Evolutionary conservation across 768 basidiomycete genomes (phyloP), one percentile per base, ranked within the genome.

Genomic region (Royoungia palumana): DNA sequence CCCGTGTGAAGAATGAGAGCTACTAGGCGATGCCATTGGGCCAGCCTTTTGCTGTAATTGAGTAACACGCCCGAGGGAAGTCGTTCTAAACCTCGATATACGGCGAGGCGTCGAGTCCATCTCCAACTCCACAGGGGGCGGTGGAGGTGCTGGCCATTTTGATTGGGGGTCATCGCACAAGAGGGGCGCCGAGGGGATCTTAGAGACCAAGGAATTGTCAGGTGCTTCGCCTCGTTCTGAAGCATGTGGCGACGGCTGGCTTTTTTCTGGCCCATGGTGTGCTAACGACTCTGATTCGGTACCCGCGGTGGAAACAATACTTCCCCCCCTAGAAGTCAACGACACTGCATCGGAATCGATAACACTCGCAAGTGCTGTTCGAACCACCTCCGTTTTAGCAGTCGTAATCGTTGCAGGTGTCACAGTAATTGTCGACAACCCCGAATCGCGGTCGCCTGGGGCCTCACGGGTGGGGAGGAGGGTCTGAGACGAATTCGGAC

Each of bases 321-420:
- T 57, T 44, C 53, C 61, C 5, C 52, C 50, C 24, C 17, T 44
- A 11, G 61, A 53, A 40, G 45, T 8, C 10, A 56, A 17, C 2
- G 65, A 62, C 14, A 67, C 55, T 6, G 47, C 24, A 37, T 67
- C 67, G 21, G 65, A 54, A 38, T 72, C 69, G 34, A 81, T 62
- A 16, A 81, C 72, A 37, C 76, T 78, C n/a, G 81, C 80, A 10
- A 76, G 71, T 12, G 78, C 73, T 19, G 76, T 69, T 47, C 77
- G 69, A 21, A 74, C 78, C 11, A 82, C 65, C 19, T 72, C 77
- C 44, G 69, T 70, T 41, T 75, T 65, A 7, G 79, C 75, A 21
- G 77, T 64, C 13, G 77, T 69, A 42, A 79, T 71, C n/a, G 63
- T 71, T 11, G 65, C 69, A 5, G 65, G 46, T 4, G 69, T 71